phyloP scores from a whole-genome alignment of 1,284 basidiomycete genomes.

The Coniferiporia sulphurascens region DNA sequence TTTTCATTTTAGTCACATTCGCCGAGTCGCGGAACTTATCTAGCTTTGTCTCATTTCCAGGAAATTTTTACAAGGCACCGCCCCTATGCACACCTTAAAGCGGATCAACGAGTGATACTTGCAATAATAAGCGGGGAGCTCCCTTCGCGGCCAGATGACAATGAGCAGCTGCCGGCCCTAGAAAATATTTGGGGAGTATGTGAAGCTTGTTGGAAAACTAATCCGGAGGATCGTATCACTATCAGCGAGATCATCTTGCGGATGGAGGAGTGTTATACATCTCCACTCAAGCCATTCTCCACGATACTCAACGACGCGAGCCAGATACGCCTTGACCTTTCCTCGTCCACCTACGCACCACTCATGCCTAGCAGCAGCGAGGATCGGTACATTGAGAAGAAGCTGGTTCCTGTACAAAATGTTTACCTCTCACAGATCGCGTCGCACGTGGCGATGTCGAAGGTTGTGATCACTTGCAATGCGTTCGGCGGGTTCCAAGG shows the following conservation, averaged over 20 bases:
- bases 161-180: background rate
- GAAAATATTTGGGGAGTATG: constrained; percentile 1
- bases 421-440: constrained; percentile 12
- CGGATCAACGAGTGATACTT: background rate
- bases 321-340: background rate
- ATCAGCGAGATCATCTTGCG: background rate
- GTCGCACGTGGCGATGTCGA: background rate
- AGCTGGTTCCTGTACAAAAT: constrained; percentile 3
- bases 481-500: constrained; percentile 2
- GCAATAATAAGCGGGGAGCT: background rate
- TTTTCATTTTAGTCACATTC: background rate
- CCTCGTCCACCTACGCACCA: background rate
- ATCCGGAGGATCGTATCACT: background rate
- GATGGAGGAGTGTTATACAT: too few species aligned
- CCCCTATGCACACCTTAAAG: background rate
- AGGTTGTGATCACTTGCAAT: constrained; percentile 3
- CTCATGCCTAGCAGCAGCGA: background rate
- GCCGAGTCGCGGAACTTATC: background rate
- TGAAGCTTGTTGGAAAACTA: constrained; percentile 3
- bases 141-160: background rate
- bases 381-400: background rate
- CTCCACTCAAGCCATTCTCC: too few species aligned
- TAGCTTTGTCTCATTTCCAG: background rate
- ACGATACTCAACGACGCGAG: too few species aligned
- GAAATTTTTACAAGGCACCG: background rate